Base-by-base conservation (phyloP, 2,329 filamentous ascomycete species). In the Sporothrix variecibatus region DNA sequence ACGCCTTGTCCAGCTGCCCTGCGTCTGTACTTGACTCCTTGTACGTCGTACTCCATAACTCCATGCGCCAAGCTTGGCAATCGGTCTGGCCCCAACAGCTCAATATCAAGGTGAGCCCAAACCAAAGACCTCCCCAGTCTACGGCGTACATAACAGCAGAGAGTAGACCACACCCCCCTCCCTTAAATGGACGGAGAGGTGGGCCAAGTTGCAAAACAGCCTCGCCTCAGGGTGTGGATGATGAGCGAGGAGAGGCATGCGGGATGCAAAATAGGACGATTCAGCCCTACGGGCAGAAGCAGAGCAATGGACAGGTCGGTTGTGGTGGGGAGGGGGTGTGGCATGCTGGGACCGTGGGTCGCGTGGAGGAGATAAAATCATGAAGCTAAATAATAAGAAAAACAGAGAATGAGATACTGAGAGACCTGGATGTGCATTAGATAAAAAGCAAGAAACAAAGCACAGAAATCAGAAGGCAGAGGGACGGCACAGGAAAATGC, bases 231-330 rank as follows among this genome's bases (percentile, higher is more conserved):
- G 23, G 38, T 65, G 60, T 67, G 38, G n/a, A n/a, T 12, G 62
- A 46, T 34, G 56, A 34, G 28, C 26, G 28, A 31, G 15, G 46
- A 51, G 8, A 3, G 43, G 40, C n/a, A 60, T 31, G 70, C 7
- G 20, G 28, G 46, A 68, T 40, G 34, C 23, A 34, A 56, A 49
- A 51, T 51, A 65, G 28, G 51, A 62, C 69, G 60, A 65, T 74
- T 74, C 73, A 74, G 73, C 73, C 73, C 70, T 74, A 74, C 64
- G 73, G n/a, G n/a, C 26, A 67, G 23, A 58, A 71, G 15, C 15
- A 64, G 8, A 64, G 8, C 26, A 46, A 38, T 20, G 40, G 31
- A 31, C 43, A 56, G 40, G 34, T 43, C 31, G 23, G 38, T n/a
- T 46, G 2, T 67, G 26, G 64, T 51, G 43, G 26, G 26, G 43